Base-by-base conservation (phyloP, 2,329 filamentous ascomycete genomes). In the Microdochium nivale region DNA sequence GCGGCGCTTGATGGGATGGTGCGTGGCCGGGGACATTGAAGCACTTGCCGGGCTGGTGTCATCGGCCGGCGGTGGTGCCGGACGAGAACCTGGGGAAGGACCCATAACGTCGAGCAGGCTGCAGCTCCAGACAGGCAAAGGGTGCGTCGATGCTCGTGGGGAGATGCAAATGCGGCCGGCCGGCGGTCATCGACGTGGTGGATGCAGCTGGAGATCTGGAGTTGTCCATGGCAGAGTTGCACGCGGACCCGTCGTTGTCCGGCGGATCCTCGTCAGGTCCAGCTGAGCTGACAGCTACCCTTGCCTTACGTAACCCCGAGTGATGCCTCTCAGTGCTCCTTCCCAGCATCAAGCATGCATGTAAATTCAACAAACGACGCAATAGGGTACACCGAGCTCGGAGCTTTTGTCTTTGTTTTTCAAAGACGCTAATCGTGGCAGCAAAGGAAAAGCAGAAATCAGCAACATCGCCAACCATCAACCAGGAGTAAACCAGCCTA, bases 171-270 rank as follows among this genome's bases (percentile, higher is more conserved):
- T 11, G 40, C n/a, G 40, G 16, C 14, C 40, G 23, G 19, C 40
- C 40, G 40, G 40, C 40, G 40, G 40, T 44, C 40, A 44, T 44
- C 40, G 40, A 44, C 40, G 40, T 44, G 40, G 40, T 44, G 40
- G 40, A 44, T 44, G 40, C 40, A 19, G 23, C 40, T 19, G 16
- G 40, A 16, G 40, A 23, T 44, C 21, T 44, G 40, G 40, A 44
- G 40, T 44, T 44, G 40, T 44, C 19, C 7, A 19, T 19, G 40
- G 40, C 16, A 44, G 40, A 44, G 40, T 44, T 44, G 21, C 21
- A 7, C 40, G 40, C 14, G 40, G 40, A 13, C 19, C 40, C 40
- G 40, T 19, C 40, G 40, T 21, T 21, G 9, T 11, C n/a, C 40
- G 40, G 19, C 40, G 40, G 40, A 44, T 44, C 40, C 40, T 44